Percentiles rank a stretch among this genome's conserved stretches.
These are phyloP conservation scores for Daldinia eschscholtzii DNA, from an alignment of 2,329 filamentous ascomycete species.

Conservation along the genomic window DNA sequence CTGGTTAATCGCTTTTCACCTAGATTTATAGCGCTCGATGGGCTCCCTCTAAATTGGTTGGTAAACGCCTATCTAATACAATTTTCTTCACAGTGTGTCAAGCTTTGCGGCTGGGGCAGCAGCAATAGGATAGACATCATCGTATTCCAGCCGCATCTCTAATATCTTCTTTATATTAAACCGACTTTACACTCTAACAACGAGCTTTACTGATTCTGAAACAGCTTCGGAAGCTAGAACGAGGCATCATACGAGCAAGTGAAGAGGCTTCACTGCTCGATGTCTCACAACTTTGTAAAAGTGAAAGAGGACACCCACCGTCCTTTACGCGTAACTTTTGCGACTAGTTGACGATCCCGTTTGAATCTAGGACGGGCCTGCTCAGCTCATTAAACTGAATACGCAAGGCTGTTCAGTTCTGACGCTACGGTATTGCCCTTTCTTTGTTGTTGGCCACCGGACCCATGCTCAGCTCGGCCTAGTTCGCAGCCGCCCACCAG, in stretches of 20 bases:
- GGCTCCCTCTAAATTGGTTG: slow-evolving; percentile 30
- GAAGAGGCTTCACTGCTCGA: slow-evolving; percentile 40
- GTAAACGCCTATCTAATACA: slow-evolving; percentile 28
- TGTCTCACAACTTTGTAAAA: slow-evolving; percentile 47
- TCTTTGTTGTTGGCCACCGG: slow-evolving; percentile 49
- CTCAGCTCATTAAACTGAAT: slow-evolving; percentile 46
- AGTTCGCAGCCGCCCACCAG: slow-evolving; percentile 44
- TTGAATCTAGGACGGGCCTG: slow-evolving; percentile 38
- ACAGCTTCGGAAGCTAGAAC: slow-evolving; percentile 40
- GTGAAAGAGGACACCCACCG: slow-evolving; percentile 44
- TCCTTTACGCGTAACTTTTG: slow-evolving; percentile 40
- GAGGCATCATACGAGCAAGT: slow-evolving; percentile 38
- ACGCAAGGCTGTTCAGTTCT: slow-evolving; percentile 43
- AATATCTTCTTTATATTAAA: slow-evolving; percentile 24
- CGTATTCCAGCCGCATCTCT: slow-evolving; percentile 19
- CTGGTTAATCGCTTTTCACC: slow-evolving; percentile 26
- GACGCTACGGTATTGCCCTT: slow-evolving; percentile 47
- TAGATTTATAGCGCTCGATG: slow-evolving; percentile 30
- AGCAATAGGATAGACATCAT: slow-evolving; percentile 20
- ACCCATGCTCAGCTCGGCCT: slow-evolving; percentile 46
- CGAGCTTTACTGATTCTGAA: slow-evolving; percentile 36
- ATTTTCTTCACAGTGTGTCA: slow-evolving; percentile 31
- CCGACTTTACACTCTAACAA: slow-evolving; percentile 21
- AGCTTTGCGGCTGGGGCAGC: slow-evolving; percentile 30
- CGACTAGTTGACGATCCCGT: slow-evolving; percentile 42